Evolutionary conservation across 2,329 filamentous ascomycete genomes (phyloP).

Genomic region (Pseudocercospora musae): DNA sequence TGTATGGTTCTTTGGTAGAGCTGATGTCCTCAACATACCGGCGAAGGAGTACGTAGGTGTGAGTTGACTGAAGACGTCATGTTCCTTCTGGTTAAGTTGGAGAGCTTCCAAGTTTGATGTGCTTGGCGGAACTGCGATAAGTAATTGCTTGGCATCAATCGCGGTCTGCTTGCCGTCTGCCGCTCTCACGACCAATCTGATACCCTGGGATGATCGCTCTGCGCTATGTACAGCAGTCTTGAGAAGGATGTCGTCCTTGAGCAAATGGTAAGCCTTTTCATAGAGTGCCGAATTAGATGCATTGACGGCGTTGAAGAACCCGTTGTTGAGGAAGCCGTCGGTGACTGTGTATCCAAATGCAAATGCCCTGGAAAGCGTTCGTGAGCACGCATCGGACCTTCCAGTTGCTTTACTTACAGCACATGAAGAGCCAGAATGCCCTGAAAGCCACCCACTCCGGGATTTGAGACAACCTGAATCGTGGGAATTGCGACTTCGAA

Average conservation of each 20-base stretch:
- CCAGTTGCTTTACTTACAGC: slow-evolving; percentile 1
- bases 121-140: slow-evolving; percentile 6
- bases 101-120: background rate
- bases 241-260: background rate
- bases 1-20: slow-evolving; percentile 4
- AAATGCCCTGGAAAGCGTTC: background rate
- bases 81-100: slow-evolving; percentile 4
- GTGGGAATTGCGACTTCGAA: background rate
- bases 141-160: slow-evolving; percentile 8
- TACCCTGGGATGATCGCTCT: background rate
- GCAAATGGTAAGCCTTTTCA: slow-evolving; percentile 1
- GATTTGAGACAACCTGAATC: slow-evolving; percentile 1
- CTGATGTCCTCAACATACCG: slow-evolving; percentile 1
- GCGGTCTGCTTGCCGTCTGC: background rate
- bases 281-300: background rate
- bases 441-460: slow-evolving; percentile 6
- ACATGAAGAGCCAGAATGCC: slow-evolving; percentile 6
- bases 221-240: background rate
- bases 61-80: background rate
- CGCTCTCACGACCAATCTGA: background rate
- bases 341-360: background rate
- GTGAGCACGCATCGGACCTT: background rate
- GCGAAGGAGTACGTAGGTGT: background rate
- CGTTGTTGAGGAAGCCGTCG: background rate
- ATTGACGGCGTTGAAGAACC: background rate